Evolutionary conservation across 164 flowering plant genomes (phyloP).

Genomic region (Dillenia suffruticosa): DNA sequence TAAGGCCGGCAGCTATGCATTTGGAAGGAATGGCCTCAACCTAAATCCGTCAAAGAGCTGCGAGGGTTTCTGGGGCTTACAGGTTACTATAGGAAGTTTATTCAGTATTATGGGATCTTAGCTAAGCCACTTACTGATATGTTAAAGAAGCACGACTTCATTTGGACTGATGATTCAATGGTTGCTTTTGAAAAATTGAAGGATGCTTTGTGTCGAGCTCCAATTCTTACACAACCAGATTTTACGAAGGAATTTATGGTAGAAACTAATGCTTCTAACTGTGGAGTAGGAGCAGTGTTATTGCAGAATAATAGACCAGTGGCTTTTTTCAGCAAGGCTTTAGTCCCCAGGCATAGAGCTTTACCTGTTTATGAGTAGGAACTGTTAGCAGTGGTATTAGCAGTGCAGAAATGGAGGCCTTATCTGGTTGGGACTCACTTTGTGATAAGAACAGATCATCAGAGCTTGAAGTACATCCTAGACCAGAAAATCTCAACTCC

Average conservation of each 20-base stretch:
- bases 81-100: background rate
- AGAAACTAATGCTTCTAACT: background rate
- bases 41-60: background rate
- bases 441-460: too few relatives aligned
- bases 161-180: background rate
- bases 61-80: background rate
- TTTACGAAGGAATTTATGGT: background rate
- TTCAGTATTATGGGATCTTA: background rate
- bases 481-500: too few relatives aligned
- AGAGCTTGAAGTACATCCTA: too few relatives aligned
- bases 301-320: background rate
- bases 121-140: background rate
- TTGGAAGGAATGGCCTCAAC: background rate
- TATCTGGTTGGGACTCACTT: too few relatives aligned
- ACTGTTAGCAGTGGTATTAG: too few relatives aligned
- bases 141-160: background rate
- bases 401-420: too few relatives aligned
- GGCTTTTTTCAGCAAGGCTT: background rate
- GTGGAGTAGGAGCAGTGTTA: background rate
- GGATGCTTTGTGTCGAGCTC: background rate
- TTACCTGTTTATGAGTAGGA: too few relatives aligned
- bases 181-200: background rate
- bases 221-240: background rate
- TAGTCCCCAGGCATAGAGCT: too few relatives aligned
- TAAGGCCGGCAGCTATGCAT: too few relatives aligned